Evolutionary conservation across 2,329 filamentous ascomycete species (phyloP).

Genomic region (Aspergillus ibericus): DNA sequence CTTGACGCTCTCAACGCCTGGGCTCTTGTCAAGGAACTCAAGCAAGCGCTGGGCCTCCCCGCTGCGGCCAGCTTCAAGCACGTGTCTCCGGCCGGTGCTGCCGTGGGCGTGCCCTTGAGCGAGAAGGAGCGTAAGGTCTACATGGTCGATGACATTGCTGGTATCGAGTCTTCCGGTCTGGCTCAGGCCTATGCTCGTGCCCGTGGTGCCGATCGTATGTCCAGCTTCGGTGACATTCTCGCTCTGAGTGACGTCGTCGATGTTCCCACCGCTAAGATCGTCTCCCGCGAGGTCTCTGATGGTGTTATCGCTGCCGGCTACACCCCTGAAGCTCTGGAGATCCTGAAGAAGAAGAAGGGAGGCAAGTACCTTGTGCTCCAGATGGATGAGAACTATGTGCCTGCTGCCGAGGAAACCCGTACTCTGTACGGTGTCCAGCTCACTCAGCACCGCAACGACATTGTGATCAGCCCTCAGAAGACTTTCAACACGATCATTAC

Average conservation of each 20-base stretch:
- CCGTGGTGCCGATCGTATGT: constrained; percentile 96
- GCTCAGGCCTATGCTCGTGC: constrained; percentile 96
- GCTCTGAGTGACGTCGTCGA: constrained; percentile 90
- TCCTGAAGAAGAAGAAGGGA: constrained; percentile 96
- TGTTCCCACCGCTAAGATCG: constrained; percentile 91
- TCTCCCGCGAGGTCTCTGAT: constrained; percentile 95
- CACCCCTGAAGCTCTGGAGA: constrained; percentile 78
- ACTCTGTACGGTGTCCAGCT: constrained; percentile 89
- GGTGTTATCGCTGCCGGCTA: constrained; percentile 92
- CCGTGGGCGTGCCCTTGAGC: constrained; percentile 83
- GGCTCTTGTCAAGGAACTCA: constrained; percentile 95
- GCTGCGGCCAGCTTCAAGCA: constrained; percentile 99
- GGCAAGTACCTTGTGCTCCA: constrained; percentile 95
- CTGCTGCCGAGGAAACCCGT: constrained; percentile 71
- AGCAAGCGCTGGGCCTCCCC: constrained; percentile 79
- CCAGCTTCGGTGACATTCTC: constrained; percentile 95
- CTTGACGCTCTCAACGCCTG: constrained; percentile 95
- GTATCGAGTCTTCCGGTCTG: constrained; percentile 79
- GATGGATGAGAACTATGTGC: constrained; percentile 85
- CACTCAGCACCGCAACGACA: constrained; percentile 89
- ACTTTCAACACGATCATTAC: constrained; percentile 85
- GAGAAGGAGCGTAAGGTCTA: constrained; percentile 94
- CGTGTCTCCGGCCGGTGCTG: constrained; percentile 92
- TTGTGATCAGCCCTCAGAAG: constrained; percentile 73
- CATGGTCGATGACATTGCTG: constrained; percentile 94